Conservation (phyloP, 208 protist genomes). For the Leishmania turanica region DNA sequence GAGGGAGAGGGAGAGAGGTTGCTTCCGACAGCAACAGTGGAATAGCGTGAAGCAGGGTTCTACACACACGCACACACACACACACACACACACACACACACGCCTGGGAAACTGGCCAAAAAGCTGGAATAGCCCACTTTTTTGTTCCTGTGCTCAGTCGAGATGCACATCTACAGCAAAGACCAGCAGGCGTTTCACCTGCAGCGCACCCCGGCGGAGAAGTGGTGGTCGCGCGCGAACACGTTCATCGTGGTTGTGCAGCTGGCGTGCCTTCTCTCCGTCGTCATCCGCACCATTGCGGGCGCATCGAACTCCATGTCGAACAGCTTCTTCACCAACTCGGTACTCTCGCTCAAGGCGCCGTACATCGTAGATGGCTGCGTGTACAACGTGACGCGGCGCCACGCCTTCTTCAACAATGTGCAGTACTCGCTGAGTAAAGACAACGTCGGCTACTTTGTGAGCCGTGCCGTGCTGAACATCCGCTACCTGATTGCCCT, state of each 20-base stretch:
- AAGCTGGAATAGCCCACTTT: no score
- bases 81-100: neutral
- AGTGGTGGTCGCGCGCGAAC: slow-evolving; percentile 68
- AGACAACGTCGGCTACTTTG: slow-evolving; percentile 74
- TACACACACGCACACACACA: no score
- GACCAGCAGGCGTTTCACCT: slow-evolving; percentile 84
- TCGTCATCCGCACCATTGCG: slow-evolving; percentile 53
- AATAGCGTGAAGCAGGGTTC: no score
- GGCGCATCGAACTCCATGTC: slow-evolving; percentile 51
- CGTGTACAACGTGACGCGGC: slow-evolving; percentile 33
- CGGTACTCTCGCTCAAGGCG: slow-evolving; percentile 37
- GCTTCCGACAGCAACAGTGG: no score
- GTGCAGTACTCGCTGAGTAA: slow-evolving; percentile 46
- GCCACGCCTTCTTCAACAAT: slow-evolving; percentile 57
- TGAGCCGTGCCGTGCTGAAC: slow-evolving; percentile 64
- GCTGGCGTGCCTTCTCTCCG: slow-evolving; percentile 63
- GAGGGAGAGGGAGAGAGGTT: no score
- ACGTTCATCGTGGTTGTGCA: slow-evolving; percentile 61
- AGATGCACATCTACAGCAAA: slow-evolving; percentile 86
- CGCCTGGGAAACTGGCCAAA: neutral
- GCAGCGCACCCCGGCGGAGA: slow-evolving; percentile 60
- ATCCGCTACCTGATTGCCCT: slow-evolving; percentile 73
- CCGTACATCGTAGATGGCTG: slow-evolving; percentile 41
- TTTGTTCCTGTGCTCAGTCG: no score
- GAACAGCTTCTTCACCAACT: slow-evolving; percentile 63